Conservation (phyloP, 768 basidiomycete species). For the Coprinopsis sp. region DNA sequence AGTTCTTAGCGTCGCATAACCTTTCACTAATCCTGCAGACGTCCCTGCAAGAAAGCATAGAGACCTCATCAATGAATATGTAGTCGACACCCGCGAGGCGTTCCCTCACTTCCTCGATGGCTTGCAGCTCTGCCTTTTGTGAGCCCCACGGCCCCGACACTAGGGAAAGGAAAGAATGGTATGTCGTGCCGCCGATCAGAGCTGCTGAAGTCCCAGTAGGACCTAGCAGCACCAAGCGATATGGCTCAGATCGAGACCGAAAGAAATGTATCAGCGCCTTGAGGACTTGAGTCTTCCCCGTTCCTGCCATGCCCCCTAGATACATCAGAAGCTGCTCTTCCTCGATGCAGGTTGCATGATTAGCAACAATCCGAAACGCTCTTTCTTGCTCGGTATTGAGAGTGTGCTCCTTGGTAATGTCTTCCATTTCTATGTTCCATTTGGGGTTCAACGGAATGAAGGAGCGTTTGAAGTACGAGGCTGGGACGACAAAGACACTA, state of each 20-base stretch:
- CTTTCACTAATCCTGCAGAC: slow-evolving; percentile 24
- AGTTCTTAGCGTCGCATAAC: slow-evolving; percentile 16
- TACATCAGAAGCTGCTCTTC: slow-evolving; percentile 26
- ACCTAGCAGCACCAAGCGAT: slow-evolving; percentile 23
- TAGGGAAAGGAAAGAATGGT: slow-evolving; percentile 24
- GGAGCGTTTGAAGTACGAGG: slow-evolving; percentile 1
- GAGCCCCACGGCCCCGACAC: neutral
- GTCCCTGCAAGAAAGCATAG: slow-evolving; percentile 33
- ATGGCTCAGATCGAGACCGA: slow-evolving; percentile 15
- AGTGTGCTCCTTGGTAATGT: slow-evolving; percentile 11
- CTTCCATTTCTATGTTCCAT: slow-evolving; percentile 1
- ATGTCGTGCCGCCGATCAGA: slow-evolving; percentile 20
- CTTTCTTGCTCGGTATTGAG: slow-evolving; percentile 27
- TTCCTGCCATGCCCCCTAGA: slow-evolving; percentile 30
- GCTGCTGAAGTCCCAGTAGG: slow-evolving; percentile 25
- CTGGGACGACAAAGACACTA: slow-evolving; percentile 12
- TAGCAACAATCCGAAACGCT: slow-evolving; percentile 26
- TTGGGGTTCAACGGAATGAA: slow-evolving; percentile 9
- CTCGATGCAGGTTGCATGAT: slow-evolving; percentile 16
- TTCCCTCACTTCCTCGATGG: slow-evolving; percentile 3
- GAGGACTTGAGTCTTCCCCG: slow-evolving; percentile 30
- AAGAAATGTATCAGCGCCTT: slow-evolving; percentile 22
- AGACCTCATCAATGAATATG: slow-evolving; percentile 39
- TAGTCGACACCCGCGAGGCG: slow-evolving; percentile 28
- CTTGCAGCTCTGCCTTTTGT: slow-evolving; percentile 10